Conservation (phyloP, 73 alveolate genomes). For the Tetrahymena thermophila region DNA sequence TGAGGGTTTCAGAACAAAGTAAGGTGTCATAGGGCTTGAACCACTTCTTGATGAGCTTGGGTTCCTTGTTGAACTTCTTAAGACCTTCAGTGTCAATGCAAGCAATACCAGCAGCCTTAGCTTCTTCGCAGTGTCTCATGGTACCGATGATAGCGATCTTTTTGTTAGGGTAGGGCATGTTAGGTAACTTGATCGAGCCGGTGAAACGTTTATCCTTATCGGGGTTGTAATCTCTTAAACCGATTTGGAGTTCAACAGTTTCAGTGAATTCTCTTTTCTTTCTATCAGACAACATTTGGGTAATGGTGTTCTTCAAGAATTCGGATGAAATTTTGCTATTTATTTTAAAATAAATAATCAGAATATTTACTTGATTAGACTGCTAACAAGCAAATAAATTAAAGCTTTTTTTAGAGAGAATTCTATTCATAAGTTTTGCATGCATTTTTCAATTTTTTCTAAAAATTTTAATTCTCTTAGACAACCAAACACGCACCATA, state of each 20-base stretch:
- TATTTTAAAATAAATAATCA: neutral
- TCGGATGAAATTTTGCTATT: constrained; percentile 46
- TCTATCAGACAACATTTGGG: constrained; percentile 57
- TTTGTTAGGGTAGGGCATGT: constrained; percentile 95
- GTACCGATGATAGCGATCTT: constrained; percentile 99
- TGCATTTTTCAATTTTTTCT: neutral
- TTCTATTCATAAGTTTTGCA: neutral
- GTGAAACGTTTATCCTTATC: constrained; percentile 99
- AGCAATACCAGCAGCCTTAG: constrained; percentile 85
- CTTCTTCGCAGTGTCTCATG: constrained; percentile 97
- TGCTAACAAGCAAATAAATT: neutral
- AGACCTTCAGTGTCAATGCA: constrained; percentile 86
- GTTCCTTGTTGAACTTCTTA: constrained; percentile 93
- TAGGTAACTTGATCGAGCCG: constrained; percentile 97
- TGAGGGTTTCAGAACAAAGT: constrained; percentile 92
- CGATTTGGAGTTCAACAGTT: constrained; percentile 97
- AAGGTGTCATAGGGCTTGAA: constrained; percentile 89
- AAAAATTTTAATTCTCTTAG: neutral
- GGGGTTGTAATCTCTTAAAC: constrained; percentile 99
- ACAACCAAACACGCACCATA: neutral
- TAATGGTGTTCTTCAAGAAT: constrained; percentile 54
- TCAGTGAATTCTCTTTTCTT: constrained; percentile 94
- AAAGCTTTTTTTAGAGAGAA: neutral
- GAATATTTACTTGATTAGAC: neutral
- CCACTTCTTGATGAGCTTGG: constrained; percentile 96